A percentile compares a stretch with the other conserved stretches of the same genome.
Conservation (phyloP, 805 yeast genomes). For the Lachancea lanzarotensis region DNA sequence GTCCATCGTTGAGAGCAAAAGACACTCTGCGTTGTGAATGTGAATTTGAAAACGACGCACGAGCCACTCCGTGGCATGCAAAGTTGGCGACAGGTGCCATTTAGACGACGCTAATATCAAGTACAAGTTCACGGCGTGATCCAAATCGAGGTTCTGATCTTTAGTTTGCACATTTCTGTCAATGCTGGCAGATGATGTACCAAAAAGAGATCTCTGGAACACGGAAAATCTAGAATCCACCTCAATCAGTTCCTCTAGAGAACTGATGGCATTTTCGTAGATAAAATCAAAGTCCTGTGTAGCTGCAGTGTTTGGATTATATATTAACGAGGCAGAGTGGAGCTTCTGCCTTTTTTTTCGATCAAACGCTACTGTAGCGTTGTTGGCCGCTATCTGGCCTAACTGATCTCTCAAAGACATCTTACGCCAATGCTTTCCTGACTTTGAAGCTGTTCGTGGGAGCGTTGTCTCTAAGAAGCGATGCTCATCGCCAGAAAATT, state of each 20-base stretch:
- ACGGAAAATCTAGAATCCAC: slow-evolving; percentile 69
- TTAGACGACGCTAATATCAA: slow-evolving; percentile 68
- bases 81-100: slow-evolving; percentile 66
- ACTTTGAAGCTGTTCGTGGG: background rate
- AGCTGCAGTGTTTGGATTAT: slow-evolving; percentile 83
- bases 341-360: slow-evolving; percentile 79
- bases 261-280: slow-evolving; percentile 64
- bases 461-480: background rate
- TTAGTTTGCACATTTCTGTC: slow-evolving; percentile 79
- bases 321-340: slow-evolving; percentile 83
- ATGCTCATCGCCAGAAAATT: slow-evolving; percentile 11
- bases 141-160: slow-evolving; percentile 69
- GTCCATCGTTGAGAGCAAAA: slow-evolving; percentile 72
- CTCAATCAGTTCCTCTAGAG: slow-evolving; percentile 61
- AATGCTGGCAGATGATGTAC: slow-evolving; percentile 69
- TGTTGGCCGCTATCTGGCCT: slow-evolving; percentile 55
- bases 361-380: slow-evolving; percentile 71
- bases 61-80: slow-evolving; percentile 89
- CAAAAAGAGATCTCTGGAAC: slow-evolving; percentile 69
- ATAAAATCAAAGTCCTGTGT: slow-evolving; percentile 87
- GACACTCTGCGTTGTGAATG: slow-evolving; percentile 65
- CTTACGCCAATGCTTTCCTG: slow-evolving; percentile 1
- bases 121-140: slow-evolving; percentile 68
- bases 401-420: slow-evolving; percentile 76
- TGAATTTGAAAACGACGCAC: slow-evolving; percentile 86